Conservation (phyloP, 139 green algal genomes). For the Deuterostichococcus epilithicus region DNA sequence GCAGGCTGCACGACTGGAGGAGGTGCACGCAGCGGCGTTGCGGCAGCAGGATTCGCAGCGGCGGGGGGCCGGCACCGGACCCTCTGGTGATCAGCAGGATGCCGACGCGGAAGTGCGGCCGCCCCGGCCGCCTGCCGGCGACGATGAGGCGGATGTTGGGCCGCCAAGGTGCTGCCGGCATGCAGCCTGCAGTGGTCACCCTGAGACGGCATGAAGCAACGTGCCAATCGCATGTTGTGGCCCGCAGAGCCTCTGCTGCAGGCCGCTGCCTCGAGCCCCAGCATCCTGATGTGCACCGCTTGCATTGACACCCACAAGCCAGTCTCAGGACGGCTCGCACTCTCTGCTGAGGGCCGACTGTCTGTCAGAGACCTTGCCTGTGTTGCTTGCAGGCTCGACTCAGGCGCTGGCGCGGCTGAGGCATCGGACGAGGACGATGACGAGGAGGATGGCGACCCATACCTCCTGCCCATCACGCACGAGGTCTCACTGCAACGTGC, state of each 20-base stretch:
- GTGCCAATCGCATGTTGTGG: too few species aligned
- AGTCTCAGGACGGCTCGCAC: too few species aligned
- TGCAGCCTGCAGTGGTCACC: conserved; percentile 3
- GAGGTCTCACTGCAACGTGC: conserved; percentile 51
- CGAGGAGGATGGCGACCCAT: conserved; percentile 45
- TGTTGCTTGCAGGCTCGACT: neutral
- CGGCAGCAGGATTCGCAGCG: conserved; percentile 12
- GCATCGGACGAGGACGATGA: conserved; percentile 22
- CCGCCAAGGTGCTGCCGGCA: conserved; percentile 2
- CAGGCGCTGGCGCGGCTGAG: neutral
- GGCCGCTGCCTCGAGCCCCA: too few species aligned
- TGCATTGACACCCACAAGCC: too few species aligned
- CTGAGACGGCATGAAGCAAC: too few species aligned
- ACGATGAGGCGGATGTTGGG: conserved; percentile 8
- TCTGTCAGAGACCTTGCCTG: neutral
- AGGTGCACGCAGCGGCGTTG: conserved; percentile 18
- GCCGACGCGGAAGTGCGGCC: conserved; percentile 10
- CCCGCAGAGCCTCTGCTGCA: too few species aligned
- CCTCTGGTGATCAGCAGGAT: neutral
- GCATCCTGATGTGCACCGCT: too few species aligned
- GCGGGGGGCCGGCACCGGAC: neutral
- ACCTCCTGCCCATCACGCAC: conserved; percentile 60
- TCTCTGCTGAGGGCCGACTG: too few species aligned
- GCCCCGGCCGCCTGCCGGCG: neutral
- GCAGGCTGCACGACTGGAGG: conserved; percentile 3